Evolutionary conservation across 2,329 filamentous ascomycete species (phyloP), one percentile per base, ranked within the genome.

Genomic region (Trichoderma polysporum): DNA sequence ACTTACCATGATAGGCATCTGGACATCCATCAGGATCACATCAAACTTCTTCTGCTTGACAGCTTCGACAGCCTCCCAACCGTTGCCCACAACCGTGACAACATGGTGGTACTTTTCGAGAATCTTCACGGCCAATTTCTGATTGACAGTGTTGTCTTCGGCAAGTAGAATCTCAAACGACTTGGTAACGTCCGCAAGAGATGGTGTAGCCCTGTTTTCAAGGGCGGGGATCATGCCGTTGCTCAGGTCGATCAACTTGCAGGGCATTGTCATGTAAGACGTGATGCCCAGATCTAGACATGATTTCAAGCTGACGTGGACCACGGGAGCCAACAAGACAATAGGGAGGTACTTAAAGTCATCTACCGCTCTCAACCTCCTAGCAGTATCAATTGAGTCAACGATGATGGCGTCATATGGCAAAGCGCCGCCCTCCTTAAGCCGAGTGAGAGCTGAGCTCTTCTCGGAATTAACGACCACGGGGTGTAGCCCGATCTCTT

Each of bases 211-310:
- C 62, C 94, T 87, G 73, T 96, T 96, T 80, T 98, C 95, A 27
- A 99, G 84, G 3, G 95, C 95, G 7, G 95, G 95, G 19, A 98
- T 91, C 86, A 99, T 94, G 71, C 94, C 94, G 74, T 98, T 98
- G 68, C 93, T 94, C 67, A 99, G 83, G 78, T 99, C 95, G 70
- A 97, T 97, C 5, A 94, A 88, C 74, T 94, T 87, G 80, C 95
- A 98, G 9, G 95, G 95, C 17, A 93, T 97, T 2, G 95, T 98
- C 93, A 98, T 97, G 79, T 97, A 98, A 59, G 94, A 97, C n/a
- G 94, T 96, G 72, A 99, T 97, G 70, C 95, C 94, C 70, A 98
- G 86, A 77, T 98, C 95, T 68, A 98, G 82, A 67, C 94, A 95
- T 3, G 93, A 95, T 81, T 97, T 97, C 73, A 99, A 85, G 77